Evolutionary conservation across 805 yeast species (phyloP), one percentile per base, ranked within the genome.

Genomic region (Saturnispora sanitii): DNA sequence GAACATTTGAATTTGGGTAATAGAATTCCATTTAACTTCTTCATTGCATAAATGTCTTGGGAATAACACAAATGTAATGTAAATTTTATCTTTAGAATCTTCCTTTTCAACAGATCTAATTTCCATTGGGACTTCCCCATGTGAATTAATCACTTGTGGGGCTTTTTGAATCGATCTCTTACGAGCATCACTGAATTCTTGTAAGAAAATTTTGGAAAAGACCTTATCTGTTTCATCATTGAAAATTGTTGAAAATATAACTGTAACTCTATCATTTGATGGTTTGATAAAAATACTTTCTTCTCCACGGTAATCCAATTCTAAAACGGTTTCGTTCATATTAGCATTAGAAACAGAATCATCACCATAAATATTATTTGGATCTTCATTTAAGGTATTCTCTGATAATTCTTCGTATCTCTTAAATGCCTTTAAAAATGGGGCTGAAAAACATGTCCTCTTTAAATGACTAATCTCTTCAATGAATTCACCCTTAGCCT

Each of bases 151-250:
- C 40, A 92, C 99, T 67, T 92, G 99, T 15, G 99, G 99, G 2
- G 97, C 96, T 37, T 92, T 88, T 65, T 92, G 98, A 45, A 92
- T 90, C 4, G 94, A 82, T 61, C 96, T 75, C 58, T 83, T 83
- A 64, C 99, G 78, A 9, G 97, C 96, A 60, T 88, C 96, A 34
- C 87, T 95, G 60, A 88, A 88, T 64, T 88, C 96, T 58, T 86
- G 95, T 47, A 86, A 66, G 56, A 86, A 86, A 28, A 86, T 94
- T 60, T 81, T 85, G 33, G 94, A 94, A 51, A 85, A 82, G 40
- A 83, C 73, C 58, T 84, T 86, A 63, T 92, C 99, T 3, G 97
- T 92, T 61, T 92, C 97, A 62, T 92, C 99, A 57, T 84, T 82
- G 71, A 92, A 92, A 19, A 86, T 70, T 4, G 97, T 92, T 37